Percentiles rank a stretch among this genome's conserved stretches.
Evolutionary conservation across 140 eudicot species (phyloP).

Genomic region (Senecio squalidus): DNA sequence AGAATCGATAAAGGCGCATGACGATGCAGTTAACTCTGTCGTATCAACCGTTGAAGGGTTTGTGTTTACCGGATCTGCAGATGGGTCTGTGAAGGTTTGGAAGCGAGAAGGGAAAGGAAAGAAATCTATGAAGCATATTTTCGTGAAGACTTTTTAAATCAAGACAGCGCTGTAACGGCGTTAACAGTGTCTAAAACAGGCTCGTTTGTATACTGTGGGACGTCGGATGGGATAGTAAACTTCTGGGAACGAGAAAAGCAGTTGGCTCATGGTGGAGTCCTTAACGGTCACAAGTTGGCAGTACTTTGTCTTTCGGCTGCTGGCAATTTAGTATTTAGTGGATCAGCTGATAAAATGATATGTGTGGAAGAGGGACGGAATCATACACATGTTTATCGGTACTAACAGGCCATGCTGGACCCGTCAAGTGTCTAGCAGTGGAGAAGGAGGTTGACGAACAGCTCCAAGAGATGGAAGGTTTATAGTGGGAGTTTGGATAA

Average conservation of each 20-base stretch:
- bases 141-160: constrained; percentile 41
- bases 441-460: constrained; percentile 31
- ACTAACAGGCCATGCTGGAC: constrained; percentile 58
- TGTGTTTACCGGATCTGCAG: constrained; percentile 67
- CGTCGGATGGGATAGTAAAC: constrained; percentile 65
- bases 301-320: constrained; percentile 55
- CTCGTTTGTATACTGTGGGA: constrained; percentile 45
- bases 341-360: constrained; percentile 65
- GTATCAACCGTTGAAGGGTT: constrained; percentile 43
- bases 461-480: constrained; percentile 42
- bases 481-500: constrained; percentile 72
- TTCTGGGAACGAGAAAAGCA: constrained; percentile 51
- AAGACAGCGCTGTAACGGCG: constrained; percentile 58
- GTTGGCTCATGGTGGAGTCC: constrained; percentile 50
- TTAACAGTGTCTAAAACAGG: constrained; percentile 33
- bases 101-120: constrained; percentile 48
- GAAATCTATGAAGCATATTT: constrained; percentile 25
- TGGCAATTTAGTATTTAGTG: constrained; percentile 57
- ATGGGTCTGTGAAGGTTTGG: constrained; percentile 75
- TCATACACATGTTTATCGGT: constrained; percentile 49
- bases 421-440: constrained; percentile 72
- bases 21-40: constrained; percentile 60
- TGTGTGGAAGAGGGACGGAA: constrained; percentile 62
- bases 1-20: constrained; percentile 59
- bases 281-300: constrained; percentile 64